Evolutionary conservation across 2,329 filamentous ascomycete genomes (phyloP).

Genomic region (Penicillium oxalicum): DNA sequence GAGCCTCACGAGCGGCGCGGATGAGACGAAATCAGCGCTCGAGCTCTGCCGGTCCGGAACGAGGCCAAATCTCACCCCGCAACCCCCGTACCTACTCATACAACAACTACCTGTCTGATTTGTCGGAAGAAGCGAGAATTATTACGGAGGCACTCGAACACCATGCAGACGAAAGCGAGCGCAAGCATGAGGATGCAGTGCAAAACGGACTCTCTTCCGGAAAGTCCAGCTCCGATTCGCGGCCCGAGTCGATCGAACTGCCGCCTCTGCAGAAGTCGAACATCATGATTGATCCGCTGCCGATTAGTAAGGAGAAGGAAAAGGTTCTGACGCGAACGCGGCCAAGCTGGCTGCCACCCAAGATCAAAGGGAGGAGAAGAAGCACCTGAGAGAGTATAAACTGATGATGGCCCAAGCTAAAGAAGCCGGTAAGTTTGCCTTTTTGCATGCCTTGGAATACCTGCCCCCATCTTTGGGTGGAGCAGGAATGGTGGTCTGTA

Average conservation of each 20-base stretch:
- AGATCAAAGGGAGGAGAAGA: constrained; percentile 83
- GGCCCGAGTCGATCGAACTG: constrained; percentile 43
- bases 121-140: constrained; percentile 56
- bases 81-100: constrained; percentile 53
- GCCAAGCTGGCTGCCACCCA: constrained; percentile 62
- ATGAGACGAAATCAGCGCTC: constrained; percentile 28
- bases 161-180: constrained; percentile 48
- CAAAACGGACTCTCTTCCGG: constrained; percentile 39
- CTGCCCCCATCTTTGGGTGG: too few species aligned
- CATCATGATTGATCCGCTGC: constrained; percentile 60
- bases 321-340: constrained; percentile 59
- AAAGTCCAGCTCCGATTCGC: constrained; percentile 36
- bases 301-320: constrained; percentile 62
- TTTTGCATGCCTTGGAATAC: too few species aligned
- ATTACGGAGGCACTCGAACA: constrained; percentile 56
- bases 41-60: constrained; percentile 38
- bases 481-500: too few species aligned
- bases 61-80: constrained; percentile 36
- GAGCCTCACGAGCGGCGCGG: constrained; percentile 28
- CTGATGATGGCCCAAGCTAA: constrained; percentile 59
- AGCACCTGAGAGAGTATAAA: constrained; percentile 70
- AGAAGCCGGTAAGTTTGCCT: constrained; percentile 46
- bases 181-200: constrained; percentile 42
- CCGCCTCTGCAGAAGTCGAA: constrained; percentile 58
- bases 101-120: constrained; percentile 51